Evolutionary conservation across 441 rosid species (phyloP).

Genomic region (Croton laevigatus): DNA sequence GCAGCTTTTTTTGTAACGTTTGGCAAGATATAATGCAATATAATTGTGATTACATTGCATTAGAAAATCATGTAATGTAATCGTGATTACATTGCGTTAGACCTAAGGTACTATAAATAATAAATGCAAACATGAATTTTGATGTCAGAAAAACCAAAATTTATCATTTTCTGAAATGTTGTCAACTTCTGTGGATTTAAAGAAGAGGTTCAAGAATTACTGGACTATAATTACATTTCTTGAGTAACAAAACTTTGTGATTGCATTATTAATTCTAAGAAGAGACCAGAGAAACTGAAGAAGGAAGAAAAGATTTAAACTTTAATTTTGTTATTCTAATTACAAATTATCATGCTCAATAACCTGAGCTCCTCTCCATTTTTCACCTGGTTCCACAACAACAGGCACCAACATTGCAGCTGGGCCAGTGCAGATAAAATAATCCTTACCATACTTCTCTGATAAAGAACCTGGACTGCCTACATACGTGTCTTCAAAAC

Average conservation of each 20-base stretch:
- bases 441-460: constrained; percentile 63
- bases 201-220: neutral
- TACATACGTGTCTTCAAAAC: constrained; percentile 73
- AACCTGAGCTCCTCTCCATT: constrained; percentile 87
- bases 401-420: constrained; percentile 72
- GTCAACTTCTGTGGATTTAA: neutral
- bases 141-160: neutral
- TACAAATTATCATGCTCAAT: constrained; percentile 92
- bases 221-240: neutral
- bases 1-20: neutral
- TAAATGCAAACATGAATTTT: neutral
- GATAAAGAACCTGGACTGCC: constrained; percentile 66
- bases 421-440: constrained; percentile 83
- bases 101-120: neutral
- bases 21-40: too few species aligned
- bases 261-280: neutral
- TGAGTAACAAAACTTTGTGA: neutral
- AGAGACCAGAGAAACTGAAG: neutral
- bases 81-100: too few species aligned
- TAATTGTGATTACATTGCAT: too few species aligned
- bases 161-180: neutral
- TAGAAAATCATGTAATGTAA: too few species aligned
- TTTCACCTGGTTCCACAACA: constrained; percentile 54
- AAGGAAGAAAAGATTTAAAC: neutral
- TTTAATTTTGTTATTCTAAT: constrained; percentile 16